Conservation (phyloP, 2,329 filamentous ascomycete genomes). For the Chaetomium globosum region DNA sequence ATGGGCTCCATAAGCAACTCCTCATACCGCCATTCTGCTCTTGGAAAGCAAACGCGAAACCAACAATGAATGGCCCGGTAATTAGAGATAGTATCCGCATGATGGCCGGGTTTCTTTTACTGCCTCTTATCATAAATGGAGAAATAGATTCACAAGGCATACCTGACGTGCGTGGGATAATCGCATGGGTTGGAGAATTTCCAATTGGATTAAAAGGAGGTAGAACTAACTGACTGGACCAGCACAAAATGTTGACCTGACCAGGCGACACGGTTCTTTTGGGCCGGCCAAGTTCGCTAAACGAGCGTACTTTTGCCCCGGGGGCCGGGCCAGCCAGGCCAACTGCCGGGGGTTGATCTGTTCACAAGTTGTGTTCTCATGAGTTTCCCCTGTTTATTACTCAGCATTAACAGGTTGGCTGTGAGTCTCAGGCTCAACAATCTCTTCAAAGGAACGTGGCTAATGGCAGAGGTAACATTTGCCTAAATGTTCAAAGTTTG, state of each 20-base stretch:
- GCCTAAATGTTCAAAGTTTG: conserved; percentile 21
- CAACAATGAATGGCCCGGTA: background rate
- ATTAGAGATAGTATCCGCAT: conserved; percentile 5
- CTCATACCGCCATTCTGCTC: background rate
- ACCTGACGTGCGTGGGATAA: too few relatives aligned
- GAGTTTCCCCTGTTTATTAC: background rate
- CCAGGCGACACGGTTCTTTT: background rate
- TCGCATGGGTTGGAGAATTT: too few relatives aligned
- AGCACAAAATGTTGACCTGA: background rate
- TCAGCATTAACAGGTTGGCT: background rate
- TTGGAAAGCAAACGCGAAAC: background rate
- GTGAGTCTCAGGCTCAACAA: conserved; percentile 6
- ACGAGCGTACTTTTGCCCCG: background rate
- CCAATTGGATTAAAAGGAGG: background rate
- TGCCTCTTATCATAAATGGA: too few relatives aligned
- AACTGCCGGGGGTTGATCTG: background rate
- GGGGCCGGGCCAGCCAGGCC: too few relatives aligned
- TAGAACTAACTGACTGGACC: background rate
- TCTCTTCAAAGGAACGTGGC: conserved; percentile 18
- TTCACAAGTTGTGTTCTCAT: background rate
- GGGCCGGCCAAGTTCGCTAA: background rate
- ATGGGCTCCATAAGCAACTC: conserved; percentile 14
- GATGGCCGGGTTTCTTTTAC: background rate
- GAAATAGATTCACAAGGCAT: too few relatives aligned
- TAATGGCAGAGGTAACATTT: conserved; percentile 13